These are phyloP conservation scores for Chenopodium formosanum DNA, from an alignment of 148 eudicot genomes.

Conservation along the genomic window DNA sequence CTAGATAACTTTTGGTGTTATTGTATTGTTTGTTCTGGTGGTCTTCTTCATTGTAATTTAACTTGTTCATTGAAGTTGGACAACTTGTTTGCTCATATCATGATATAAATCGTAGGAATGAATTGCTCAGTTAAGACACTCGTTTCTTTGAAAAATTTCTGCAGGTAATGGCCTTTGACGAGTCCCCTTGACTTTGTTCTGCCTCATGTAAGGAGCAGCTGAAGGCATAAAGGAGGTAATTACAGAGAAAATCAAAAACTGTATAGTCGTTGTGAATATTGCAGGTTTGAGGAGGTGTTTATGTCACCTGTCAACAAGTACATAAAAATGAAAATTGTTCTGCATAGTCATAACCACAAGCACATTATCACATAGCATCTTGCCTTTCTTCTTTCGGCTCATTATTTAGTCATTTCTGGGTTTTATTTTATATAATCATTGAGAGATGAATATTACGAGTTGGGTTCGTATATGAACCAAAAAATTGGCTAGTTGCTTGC, in stretches of 20 bases:
- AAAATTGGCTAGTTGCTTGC: slow-evolving; percentile 9
- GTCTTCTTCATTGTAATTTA: too few species aligned
- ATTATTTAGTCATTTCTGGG: slow-evolving; percentile 14
- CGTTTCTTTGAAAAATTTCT: slow-evolving; percentile 19
- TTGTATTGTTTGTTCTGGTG: too few species aligned
- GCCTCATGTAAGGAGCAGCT: slow-evolving; percentile 28
- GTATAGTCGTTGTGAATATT: slow-evolving; percentile 59
- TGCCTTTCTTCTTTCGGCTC: slow-evolving; percentile 3
- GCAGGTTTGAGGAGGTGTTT: slow-evolving; percentile 25
- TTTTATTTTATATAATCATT: slow-evolving; percentile 11
- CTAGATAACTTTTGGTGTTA: too few species aligned
- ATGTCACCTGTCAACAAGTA: slow-evolving; percentile 12
- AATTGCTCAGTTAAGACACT: not conserved
- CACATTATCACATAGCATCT: slow-evolving; percentile 16
- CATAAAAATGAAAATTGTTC: slow-evolving; percentile 12
- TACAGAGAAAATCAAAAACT: slow-evolving; percentile 23
- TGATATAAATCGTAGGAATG: not conserved
- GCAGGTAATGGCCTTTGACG: slow-evolving; percentile 83
- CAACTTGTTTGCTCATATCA: too few species aligned
- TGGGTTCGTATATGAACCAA: not conserved
- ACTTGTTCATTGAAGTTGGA: too few species aligned
- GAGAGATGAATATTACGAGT: slow-evolving; percentile 12
- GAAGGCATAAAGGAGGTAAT: slow-evolving; percentile 14
- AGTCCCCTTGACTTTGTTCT: slow-evolving; percentile 48
- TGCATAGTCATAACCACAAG: slow-evolving; percentile 22